These are phyloP conservation scores for Chalaropsis ovoidea DNA, from an alignment of 2,329 filamentous ascomycete genomes.

Conservation along the genomic window DNA sequence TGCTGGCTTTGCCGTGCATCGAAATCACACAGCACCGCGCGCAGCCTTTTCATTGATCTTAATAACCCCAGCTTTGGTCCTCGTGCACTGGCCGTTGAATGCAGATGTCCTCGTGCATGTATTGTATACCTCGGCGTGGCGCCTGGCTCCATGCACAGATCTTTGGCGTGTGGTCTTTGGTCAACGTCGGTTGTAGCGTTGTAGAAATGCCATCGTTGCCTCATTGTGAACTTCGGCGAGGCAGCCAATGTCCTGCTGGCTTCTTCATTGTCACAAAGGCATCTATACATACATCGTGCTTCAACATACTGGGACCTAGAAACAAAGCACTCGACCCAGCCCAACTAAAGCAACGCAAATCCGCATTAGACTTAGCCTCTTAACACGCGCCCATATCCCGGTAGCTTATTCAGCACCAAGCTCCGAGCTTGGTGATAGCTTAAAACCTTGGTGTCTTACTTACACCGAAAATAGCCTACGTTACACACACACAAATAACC, in stretches of 20 bases:
- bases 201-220: too few species aligned
- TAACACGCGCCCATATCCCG: too few species aligned
- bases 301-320: too few species aligned
- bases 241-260: too few species aligned
- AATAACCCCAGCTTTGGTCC: neutral
- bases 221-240: too few species aligned
- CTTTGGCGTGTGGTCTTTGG: neutral
- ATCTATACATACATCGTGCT: too few species aligned
- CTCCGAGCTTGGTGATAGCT: neutral
- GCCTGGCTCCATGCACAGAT: neutral
- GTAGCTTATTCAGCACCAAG: too few species aligned
- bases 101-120: neutral
- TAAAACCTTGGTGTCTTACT: conserved; percentile 1
- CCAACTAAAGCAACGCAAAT: too few species aligned
- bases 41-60: neutral
- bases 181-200: neutral
- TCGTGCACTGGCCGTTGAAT: neutral
- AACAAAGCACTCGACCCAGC: too few species aligned
- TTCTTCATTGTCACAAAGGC: too few species aligned
- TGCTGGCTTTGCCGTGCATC: neutral
- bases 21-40: neutral
- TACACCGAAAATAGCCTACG: neutral
- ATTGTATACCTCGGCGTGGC: neutral
- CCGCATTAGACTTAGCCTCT: too few species aligned
- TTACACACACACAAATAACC: neutral